Evolutionary conservation across 139 green algal species (phyloP).

Genomic region (Chlorokybus atmophyticus): DNA sequence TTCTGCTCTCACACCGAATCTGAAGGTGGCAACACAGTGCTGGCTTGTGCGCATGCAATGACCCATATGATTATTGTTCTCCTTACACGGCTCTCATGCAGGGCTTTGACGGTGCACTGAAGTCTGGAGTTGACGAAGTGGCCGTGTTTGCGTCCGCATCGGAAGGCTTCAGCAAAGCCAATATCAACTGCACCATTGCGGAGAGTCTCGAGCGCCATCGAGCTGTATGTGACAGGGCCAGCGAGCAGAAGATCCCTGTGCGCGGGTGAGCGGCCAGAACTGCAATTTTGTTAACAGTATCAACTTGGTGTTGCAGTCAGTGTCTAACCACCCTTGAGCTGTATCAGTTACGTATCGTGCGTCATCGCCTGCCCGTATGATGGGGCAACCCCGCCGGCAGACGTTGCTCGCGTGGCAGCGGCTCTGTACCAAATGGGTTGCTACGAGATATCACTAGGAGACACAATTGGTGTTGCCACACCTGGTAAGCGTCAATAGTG

Average conservation of each 20-base stretch:
- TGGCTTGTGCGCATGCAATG: too few relatives aligned
- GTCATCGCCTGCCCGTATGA: constrained; percentile 68
- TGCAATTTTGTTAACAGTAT: constrained; percentile 1
- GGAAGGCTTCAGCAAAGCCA: constrained; percentile 58
- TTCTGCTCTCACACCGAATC: background rate
- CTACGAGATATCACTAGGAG: constrained; percentile 82
- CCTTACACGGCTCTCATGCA: too few relatives aligned
- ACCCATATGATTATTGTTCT: too few relatives aligned
- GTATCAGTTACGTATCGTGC: constrained; percentile 66
- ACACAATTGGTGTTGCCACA: constrained; percentile 83
- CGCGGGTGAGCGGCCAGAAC: constrained; percentile 28
- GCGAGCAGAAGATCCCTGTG: constrained; percentile 39
- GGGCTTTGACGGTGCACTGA: constrained; percentile 61
- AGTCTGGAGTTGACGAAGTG: constrained; percentile 62
- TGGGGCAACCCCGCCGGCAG: constrained; percentile 31
- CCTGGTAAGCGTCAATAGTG: constrained; percentile 6
- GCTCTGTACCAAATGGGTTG: constrained; percentile 73
- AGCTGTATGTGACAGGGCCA: constrained; percentile 36
- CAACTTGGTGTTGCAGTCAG: too few relatives aligned
- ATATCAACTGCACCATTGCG: constrained; percentile 73
- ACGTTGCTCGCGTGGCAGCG: constrained; percentile 53
- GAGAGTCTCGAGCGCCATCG: constrained; percentile 43
- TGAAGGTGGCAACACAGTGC: too few relatives aligned
- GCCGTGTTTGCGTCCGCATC: constrained; percentile 48
- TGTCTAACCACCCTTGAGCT: too few relatives aligned